phyloP scores from a whole-genome alignment of 441 rosid species.

The Syzygium syzygioides region DNA sequence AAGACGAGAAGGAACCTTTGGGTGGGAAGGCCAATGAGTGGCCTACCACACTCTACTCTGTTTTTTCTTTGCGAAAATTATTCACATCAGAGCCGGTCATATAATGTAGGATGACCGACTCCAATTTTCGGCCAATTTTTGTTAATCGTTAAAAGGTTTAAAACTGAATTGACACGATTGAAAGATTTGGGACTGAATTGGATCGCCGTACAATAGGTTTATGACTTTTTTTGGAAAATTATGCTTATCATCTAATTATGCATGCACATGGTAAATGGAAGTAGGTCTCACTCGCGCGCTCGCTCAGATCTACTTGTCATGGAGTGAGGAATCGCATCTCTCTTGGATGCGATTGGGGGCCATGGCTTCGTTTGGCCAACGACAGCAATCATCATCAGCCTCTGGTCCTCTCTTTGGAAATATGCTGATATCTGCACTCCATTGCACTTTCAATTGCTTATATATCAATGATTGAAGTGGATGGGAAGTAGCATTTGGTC shows the following conservation, averaged over 20 bases:
- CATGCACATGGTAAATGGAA: background rate
- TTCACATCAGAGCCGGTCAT: rapidly evolving
- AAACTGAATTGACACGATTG: rapidly evolving
- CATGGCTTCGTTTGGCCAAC: background rate
- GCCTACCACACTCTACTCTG: background rate
- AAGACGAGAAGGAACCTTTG: background rate
- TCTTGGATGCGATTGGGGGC: background rate
- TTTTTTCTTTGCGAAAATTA: background rate
- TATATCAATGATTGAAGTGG: background rate
- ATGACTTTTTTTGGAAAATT: background rate
- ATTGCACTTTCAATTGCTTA: background rate
- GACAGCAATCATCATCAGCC: background rate
- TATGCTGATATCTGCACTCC: background rate
- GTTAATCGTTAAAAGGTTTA: too few relatives aligned
- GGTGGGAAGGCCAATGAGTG: background rate
- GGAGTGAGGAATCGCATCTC: background rate
- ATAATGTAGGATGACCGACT: rapidly evolving
- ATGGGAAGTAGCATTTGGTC: background rate
- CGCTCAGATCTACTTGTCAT: background rate
- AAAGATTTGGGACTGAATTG: rapidly evolving
- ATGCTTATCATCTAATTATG: background rate
- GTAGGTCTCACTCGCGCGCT: background rate
- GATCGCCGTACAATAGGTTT: rapidly evolving
- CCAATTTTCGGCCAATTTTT: background rate
- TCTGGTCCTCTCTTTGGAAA: background rate